Base-by-base conservation (phyloP, 2,329 filamentous ascomycete genomes). In the Botryotinia calthae region DNA sequence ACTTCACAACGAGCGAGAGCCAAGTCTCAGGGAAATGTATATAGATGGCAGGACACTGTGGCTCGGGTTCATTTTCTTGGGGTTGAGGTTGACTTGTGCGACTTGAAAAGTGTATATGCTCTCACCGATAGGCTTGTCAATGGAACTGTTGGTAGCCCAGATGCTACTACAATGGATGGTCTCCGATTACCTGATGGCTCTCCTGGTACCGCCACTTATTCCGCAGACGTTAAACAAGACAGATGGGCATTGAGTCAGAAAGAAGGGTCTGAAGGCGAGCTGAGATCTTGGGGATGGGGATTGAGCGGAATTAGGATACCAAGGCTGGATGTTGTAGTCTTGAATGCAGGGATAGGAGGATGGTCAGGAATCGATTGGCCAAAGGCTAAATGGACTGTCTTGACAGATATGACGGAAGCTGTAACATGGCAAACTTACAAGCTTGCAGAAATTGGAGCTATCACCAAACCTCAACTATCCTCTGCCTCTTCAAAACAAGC, bases 331-430 rank as follows among this genome's bases (percentile, higher is more conserved):
- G 87, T 87, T 2, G 85, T 96, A 34, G 86, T 98, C 54, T 91
- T 93, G 81, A 98, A 98, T 82, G 95, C 95, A 25, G 96, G 95
- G 0, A 91, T 95, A 56, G 94, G 94, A 34, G 94, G 93, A 2
- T 97, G 94, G 92, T 88, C 85, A 0, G 93, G 93, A n/a, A 81
- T 97, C 73, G 84, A 93, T 81, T 98, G 90, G 89, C 82, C 84
- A 1, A 78, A 79, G 71, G 89, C 93, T 1, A 81, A 90, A 44
- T 83, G 81, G 77, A 82, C 84, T 72, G 79, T 81, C 0, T 46
- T 92, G 63, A 89, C 87, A 18, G 90, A 94, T 72, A 83, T 92
- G 73, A 81, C 91, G 18, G 87, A 93, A 76, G 85, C 90, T 1
- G 87, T 90, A 42, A 95, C 94, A 10, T 97, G 89, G 86, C 95